Evolutionary conservation across 305 asterid species (phyloP).

Genomic region (Caryopteris hybrid): DNA sequence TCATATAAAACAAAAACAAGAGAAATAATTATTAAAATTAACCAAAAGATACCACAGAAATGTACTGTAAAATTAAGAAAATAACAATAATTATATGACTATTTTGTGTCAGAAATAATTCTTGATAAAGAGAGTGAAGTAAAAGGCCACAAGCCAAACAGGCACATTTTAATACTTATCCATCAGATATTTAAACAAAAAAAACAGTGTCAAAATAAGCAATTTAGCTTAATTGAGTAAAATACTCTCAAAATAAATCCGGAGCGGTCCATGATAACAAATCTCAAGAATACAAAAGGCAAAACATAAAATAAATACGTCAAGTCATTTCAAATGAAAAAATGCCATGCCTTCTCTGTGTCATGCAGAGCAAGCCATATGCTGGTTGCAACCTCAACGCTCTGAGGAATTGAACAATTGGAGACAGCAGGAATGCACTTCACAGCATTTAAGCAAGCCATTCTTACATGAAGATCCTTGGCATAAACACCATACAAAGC

Average conservation of each 20-base stretch:
- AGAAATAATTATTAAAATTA: background rate
- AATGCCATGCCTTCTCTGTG: conserved; percentile 64
- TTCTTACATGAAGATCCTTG: conserved; percentile 86
- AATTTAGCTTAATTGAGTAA: background rate
- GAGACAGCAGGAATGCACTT: conserved; percentile 97
- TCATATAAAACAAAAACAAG: background rate
- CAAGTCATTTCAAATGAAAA: conserved; percentile 5
- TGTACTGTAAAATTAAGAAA: background rate
- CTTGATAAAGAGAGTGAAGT: background rate
- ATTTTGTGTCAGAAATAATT: background rate
- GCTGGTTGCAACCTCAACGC: conserved; percentile 86
- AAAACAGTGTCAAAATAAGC: background rate
- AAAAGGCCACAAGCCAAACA: background rate
- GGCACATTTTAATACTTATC: background rate
- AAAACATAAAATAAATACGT: conserved; percentile 5
- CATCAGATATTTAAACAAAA: background rate
- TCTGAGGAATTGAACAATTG: conserved; percentile 73
- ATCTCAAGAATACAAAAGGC: conserved; percentile 4
- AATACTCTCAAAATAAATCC: background rate
- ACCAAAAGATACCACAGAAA: background rate
- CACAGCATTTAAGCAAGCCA: conserved; percentile 94
- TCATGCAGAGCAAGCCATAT: conserved; percentile 99
- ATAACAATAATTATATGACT: background rate
- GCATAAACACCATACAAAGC: conserved; percentile 91
- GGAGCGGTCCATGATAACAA: background rate